Evolutionary conservation across 2,329 filamentous ascomycete genomes (phyloP).

Genomic region (Paraconiothyrium sp.): DNA sequence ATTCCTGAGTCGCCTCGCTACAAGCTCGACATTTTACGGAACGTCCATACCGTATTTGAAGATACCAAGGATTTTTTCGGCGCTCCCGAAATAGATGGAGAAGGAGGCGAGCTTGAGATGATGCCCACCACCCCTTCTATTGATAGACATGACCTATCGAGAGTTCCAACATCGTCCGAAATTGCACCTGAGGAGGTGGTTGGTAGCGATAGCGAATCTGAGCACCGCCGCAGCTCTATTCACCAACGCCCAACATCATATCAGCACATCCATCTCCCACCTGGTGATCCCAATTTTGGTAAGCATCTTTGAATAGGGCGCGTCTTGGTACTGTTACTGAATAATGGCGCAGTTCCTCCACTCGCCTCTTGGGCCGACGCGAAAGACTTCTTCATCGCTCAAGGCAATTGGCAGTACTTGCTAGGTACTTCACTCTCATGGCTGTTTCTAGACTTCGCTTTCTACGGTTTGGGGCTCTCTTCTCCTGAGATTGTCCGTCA

Average conservation of each 20-base stretch:
- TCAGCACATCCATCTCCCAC: conserved; percentile 24
- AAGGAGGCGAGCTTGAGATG: conserved; percentile 43
- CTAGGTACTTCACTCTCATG: conserved; percentile 48
- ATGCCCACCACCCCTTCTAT: conserved; percentile 20
- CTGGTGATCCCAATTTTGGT: conserved; percentile 56
- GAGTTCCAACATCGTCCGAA: conserved; percentile 34
- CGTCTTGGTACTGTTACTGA: background rate
- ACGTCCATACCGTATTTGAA: conserved; percentile 41
- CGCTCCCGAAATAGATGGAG: conserved; percentile 34
- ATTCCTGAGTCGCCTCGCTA: conserved; percentile 54
- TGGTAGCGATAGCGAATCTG: conserved; percentile 39
- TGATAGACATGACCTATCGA: conserved; percentile 16
- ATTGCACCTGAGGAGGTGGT: conserved; percentile 39
- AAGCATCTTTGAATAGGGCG: no score
- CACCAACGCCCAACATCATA: conserved; percentile 17
- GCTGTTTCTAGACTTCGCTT: conserved; percentile 50
- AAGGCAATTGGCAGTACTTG: conserved; percentile 51
- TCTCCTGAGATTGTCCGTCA: conserved; percentile 48
- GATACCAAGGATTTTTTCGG: conserved; percentile 47
- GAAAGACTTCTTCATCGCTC: conserved; percentile 43
- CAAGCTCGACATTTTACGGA: conserved; percentile 52
- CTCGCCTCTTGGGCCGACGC: conserved; percentile 44
- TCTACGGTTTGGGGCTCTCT: conserved; percentile 48
- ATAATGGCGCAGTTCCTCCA: conserved; percentile 41
- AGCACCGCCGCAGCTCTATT: conserved; percentile 23